phyloP scores from a whole-genome alignment of 805 yeast species.

The Cyberlindnera galapagoensis region DNA sequence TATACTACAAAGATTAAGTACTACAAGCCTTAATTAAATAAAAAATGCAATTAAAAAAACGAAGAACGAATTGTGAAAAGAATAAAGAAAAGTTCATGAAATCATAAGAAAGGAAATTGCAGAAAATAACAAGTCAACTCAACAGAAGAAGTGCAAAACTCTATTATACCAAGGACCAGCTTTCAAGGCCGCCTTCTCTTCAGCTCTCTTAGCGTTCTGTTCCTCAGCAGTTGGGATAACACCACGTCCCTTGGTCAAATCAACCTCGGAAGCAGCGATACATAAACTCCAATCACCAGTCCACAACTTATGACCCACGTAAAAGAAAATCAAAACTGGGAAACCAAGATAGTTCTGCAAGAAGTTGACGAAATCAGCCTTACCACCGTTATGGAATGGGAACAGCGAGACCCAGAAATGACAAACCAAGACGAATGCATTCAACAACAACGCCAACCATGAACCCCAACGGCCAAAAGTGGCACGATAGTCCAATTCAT shows the following conservation, averaged over 20 bases:
- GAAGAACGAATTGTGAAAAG: no score
- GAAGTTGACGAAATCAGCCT: slow-evolving; percentile 33
- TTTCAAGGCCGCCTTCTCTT: slow-evolving; percentile 22
- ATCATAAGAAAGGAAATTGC: no score
- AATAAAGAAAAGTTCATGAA: no score
- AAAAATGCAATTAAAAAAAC: no score
- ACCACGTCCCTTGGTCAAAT: slow-evolving; percentile 51
- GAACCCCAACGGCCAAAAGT: slow-evolving; percentile 49
- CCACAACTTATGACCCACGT: slow-evolving; percentile 39
- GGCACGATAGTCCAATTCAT: slow-evolving; percentile 47
- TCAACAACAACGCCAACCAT: slow-evolving; percentile 39
- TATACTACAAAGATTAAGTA: no score
- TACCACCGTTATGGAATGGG: slow-evolving; percentile 39
- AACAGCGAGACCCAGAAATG: slow-evolving; percentile 62
- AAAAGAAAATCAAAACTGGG: slow-evolving; percentile 38
- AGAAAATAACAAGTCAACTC: no score
- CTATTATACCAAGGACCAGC: slow-evolving; percentile 6
- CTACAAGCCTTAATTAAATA: no score
- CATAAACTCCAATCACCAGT: slow-evolving; percentile 26
- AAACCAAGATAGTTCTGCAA: slow-evolving; percentile 47
- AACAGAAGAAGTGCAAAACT: slow-evolving; percentile 2
- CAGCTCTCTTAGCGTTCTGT: slow-evolving; percentile 31
- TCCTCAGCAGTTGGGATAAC: slow-evolving; percentile 31
- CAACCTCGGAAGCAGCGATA: slow-evolving; percentile 41
- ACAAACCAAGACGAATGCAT: slow-evolving; percentile 42